These are phyloP conservation scores for Helotiales sp. DNA, from an alignment of 2,329 filamentous ascomycete species.

Conservation along the genomic window DNA sequence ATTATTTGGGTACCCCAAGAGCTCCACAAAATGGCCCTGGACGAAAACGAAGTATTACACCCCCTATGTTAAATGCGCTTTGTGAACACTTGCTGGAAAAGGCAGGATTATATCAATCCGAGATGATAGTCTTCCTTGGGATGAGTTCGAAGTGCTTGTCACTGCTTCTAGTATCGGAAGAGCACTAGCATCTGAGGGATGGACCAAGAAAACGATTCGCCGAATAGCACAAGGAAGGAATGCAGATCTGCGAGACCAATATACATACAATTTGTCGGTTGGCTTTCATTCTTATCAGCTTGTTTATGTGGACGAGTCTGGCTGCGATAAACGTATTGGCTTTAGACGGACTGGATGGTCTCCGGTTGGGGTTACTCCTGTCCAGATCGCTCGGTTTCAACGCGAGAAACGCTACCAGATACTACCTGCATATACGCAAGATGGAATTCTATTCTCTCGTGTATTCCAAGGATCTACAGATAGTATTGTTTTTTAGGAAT, in stretches of 20 bases:
- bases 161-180: not conserved
- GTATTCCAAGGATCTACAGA: too few relatives aligned
- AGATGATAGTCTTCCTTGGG: not conserved
- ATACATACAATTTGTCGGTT: not conserved
- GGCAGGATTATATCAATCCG: not conserved
- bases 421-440: too few relatives aligned
- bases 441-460: too few relatives aligned
- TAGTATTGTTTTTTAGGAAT: too few relatives aligned
- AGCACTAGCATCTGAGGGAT: not conserved
- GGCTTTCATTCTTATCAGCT: not conserved
- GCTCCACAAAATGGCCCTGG: too few relatives aligned
- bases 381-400: too few relatives aligned
- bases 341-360: not conserved
- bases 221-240: not conserved
- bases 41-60: not conserved
- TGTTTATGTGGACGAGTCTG: not conserved
- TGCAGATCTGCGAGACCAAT: not conserved
- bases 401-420: too few relatives aligned
- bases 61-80: too few relatives aligned
- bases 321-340: not conserved
- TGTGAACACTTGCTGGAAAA: not conserved
- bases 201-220: not conserved
- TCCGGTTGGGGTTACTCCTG: not conserved
- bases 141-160: not conserved
- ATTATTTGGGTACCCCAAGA: not conserved